These are phyloP conservation scores for Pilatotrama ljubarskyi DNA, from an alignment of 768 basidiomycete species.

Conservation along the genomic window DNA sequence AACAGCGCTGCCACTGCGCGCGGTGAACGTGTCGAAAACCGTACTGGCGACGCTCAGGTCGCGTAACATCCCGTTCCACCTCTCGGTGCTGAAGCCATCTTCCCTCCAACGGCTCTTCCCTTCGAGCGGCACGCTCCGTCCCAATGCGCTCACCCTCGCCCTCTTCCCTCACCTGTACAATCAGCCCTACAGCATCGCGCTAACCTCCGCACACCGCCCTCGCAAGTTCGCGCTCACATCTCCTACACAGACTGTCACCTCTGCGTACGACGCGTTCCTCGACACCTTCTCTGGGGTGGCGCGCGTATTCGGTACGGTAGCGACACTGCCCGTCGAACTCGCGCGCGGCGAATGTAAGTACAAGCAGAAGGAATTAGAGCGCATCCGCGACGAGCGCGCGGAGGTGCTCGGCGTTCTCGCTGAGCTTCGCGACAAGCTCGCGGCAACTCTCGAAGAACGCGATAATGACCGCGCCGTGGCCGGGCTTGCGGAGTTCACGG, in stretches of 20 bases:
- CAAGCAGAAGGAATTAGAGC: constrained; percentile 60
- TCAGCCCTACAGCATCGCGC: constrained; percentile 30
- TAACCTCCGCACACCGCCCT: constrained; percentile 11
- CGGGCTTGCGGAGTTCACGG: constrained; percentile 24
- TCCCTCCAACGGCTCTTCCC: constrained; percentile 52
- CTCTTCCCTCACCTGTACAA: constrained; percentile 65
- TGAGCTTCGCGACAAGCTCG: constrained; percentile 50
- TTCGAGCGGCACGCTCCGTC: constrained; percentile 45
- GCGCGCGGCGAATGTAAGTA: constrained; percentile 65
- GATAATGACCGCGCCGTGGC: constrained; percentile 7
- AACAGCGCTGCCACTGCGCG: constrained; percentile 48
- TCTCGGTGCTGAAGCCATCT: constrained; percentile 47
- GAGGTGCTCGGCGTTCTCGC: constrained; percentile 65
- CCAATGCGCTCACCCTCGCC: constrained; percentile 51
- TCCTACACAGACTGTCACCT: constrained; percentile 9
- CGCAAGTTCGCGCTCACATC: constrained; percentile 14
- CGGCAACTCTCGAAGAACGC: constrained; percentile 31
- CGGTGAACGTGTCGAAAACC: constrained; percentile 37
- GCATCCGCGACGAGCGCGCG: constrained; percentile 67
- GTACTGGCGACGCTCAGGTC: constrained; percentile 45
- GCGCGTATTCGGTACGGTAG: constrained; percentile 27
- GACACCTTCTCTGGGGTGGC: constrained; percentile 7
- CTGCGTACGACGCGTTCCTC: constrained; percentile 16
- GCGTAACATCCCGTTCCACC: constrained; percentile 46
- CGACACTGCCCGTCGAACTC: constrained; percentile 59